These are phyloP conservation scores for Polymyxa betae DNA, from an alignment of 208 protist species.

Conservation along the genomic window DNA sequence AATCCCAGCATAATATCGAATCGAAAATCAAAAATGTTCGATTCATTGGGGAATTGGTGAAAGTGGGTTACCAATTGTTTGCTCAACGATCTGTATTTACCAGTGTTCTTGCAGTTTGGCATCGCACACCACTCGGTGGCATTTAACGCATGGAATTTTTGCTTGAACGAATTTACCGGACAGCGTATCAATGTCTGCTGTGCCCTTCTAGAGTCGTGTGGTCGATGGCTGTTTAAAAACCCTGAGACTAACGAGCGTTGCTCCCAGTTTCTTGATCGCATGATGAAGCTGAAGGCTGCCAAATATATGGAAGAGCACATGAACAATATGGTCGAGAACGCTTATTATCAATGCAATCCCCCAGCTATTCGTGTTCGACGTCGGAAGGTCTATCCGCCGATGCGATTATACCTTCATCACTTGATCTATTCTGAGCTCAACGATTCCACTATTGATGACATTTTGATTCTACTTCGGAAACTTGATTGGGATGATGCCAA, in stretches of 20 bases:
- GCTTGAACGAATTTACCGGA: conserved; percentile 45
- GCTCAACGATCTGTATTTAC: neutral
- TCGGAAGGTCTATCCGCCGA: neutral
- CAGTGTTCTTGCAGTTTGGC: conserved; percentile 12
- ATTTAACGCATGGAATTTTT: conserved; percentile 50
- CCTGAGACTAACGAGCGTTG: conserved; percentile 38
- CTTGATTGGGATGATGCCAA: neutral
- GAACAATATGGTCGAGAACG: conserved; percentile 44
- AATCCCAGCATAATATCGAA: conserved; percentile 47
- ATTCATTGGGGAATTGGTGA: conserved; percentile 48
- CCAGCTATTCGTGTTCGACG: neutral
- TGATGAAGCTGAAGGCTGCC: conserved; percentile 43
- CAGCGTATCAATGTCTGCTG: neutral
- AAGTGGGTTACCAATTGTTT: neutral
- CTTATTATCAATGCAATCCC: conserved; percentile 50
- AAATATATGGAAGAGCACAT: conserved; percentile 47
- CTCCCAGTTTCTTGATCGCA: neutral
- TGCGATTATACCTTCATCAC: neutral
- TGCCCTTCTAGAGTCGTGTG: neutral
- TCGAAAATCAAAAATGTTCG: conserved; percentile 47
- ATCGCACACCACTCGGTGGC: conserved; percentile 33
- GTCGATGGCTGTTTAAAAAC: conserved; percentile 32
- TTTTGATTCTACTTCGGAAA: conserved; percentile 22
- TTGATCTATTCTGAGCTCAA: conserved; percentile 35
- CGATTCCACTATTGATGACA: conserved; percentile 4